These are phyloP conservation scores for Mortierella sp. DNA, from an alignment of 371 early-diverging fungal genomes.

Conservation along the genomic window DNA sequence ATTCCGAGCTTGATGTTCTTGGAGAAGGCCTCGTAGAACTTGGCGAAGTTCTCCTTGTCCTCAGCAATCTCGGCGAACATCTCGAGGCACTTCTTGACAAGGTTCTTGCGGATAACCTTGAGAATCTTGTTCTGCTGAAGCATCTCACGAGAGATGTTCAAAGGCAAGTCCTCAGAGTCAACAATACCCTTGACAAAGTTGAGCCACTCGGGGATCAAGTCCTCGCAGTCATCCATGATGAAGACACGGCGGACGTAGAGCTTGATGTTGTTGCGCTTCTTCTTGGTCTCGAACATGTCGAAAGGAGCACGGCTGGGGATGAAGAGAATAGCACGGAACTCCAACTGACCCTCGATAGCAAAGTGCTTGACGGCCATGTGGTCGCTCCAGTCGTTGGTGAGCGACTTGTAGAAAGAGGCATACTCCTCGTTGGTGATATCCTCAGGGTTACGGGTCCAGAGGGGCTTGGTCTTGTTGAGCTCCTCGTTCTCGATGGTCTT, in stretches of 20 bases:
- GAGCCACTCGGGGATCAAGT: slow-evolving; percentile 94
- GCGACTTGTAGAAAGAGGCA: slow-evolving; percentile 92
- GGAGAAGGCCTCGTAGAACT: slow-evolving; percentile 94
- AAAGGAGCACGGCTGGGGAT: slow-evolving; percentile 91
- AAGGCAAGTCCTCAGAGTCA: slow-evolving; percentile 95
- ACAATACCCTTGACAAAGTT: slow-evolving; percentile 91
- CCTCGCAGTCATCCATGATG: slow-evolving; percentile 97
- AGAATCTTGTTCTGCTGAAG: slow-evolving; percentile 96
- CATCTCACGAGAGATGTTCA: slow-evolving; percentile 97
- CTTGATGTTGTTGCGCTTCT: slow-evolving; percentile 96
- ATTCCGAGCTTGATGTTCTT: slow-evolving; percentile 95
- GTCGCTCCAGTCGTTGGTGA: slow-evolving; percentile 97
- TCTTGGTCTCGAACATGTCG: slow-evolving; percentile 89
- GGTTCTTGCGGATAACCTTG: slow-evolving; percentile 94
- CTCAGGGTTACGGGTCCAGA: slow-evolving; percentile 96
- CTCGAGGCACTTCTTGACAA: slow-evolving; percentile 93
- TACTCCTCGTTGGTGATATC: slow-evolving; percentile 93
- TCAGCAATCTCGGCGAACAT: slow-evolving; percentile 90
- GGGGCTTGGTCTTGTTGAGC: slow-evolving; percentile 93
- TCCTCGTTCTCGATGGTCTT: slow-evolving; percentile 83
- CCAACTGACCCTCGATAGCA: slow-evolving; percentile 93
- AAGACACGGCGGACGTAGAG: slow-evolving; percentile 97
- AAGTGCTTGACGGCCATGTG: slow-evolving; percentile 93
- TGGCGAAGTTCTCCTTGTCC: slow-evolving; percentile 92
- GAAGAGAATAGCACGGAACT: slow-evolving; percentile 93